A percentile compares a stretch with the other conserved stretches of the same genome.
These are phyloP conservation scores for Ambispora gerdemannii DNA, from an alignment of 192 early-diverging fungal species.

Conservation along the genomic window DNA sequence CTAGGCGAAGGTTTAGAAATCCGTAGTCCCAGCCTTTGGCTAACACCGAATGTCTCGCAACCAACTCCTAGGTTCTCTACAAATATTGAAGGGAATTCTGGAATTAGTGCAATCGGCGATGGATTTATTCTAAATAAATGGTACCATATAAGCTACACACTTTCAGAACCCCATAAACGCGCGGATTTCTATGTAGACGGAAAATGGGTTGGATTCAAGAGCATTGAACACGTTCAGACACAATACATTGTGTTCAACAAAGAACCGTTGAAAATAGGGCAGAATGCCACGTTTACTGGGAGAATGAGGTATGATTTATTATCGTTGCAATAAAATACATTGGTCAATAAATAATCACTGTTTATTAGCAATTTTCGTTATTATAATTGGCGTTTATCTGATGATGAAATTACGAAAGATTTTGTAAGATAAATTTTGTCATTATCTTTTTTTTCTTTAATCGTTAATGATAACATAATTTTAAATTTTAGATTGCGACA, in stretches of 20 bases:
- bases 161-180: not conserved
- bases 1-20: not conserved
- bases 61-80: not conserved
- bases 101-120: not conserved
- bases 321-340: not conserved
- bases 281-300: not conserved
- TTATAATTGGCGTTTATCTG: slow-evolving; percentile 19
- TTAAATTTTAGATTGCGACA: too few relatives aligned
- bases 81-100: not conserved
- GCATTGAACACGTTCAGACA: not conserved
- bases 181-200: slow-evolving; percentile 1
- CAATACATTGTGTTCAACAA: not conserved
- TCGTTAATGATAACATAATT: too few relatives aligned
- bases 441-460: too few relatives aligned
- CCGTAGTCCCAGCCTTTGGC: not conserved
- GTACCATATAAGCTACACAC: slow-evolving; percentile 7
- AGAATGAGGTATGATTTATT: slow-evolving; percentile 5
- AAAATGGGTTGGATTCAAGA: not conserved
- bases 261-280: slow-evolving; percentile 2
- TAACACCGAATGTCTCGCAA: not conserved
- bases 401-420: slow-evolving; percentile 13
- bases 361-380: slow-evolving; percentile 23
- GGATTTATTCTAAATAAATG: slow-evolving; percentile 9
- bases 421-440: too few relatives aligned
- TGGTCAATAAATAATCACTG: not conserved